Base-by-base conservation (phyloP, 192 early-diverging fungal species). In the Pecoramyces ruminantium region DNA sequence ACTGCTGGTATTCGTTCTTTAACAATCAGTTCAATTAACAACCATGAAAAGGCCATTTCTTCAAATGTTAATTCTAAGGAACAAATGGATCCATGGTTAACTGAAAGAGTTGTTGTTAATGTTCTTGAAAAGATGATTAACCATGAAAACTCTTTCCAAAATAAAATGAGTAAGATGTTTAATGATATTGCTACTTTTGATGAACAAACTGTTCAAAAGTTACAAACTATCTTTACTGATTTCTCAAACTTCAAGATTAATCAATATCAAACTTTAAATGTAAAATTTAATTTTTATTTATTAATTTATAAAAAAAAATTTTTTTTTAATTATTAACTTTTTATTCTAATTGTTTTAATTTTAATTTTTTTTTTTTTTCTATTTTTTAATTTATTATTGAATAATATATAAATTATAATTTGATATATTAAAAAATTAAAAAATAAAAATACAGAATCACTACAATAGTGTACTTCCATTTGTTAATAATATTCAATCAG, bases 11-110 rank as follows among this genome's bases (percentile, higher is more conserved):
- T 67, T n/a, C 51, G 51, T 67, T 21, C 17, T 67, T 67, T 67
- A 67, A 67, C 51, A n/a, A 67, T 67, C 9, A n/a, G 18, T 11
- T 67, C 51, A n/a, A 67, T 67, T n/a, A 67, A 67, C 17, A 67
- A 67, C 25, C 51, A 67, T 67, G 51, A 67, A 67, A 67, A 67
- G 25, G 51, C 51, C n/a, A n/a, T 11, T 27, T 25, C 17, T n/a
- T 18, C 25, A 11, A 67, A 67, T 67, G 17, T 67, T n/a, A 67
- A n/a, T 67, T 21, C 79, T 0, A 29, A 29, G 2, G 16, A 42
- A 29, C 79, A 77, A 14, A n/a, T 80, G 18, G 79, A 80, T 34
- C 79, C 79, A 77, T 80, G 79, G 79, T 77, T 80, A 42, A 80
- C 79, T 42, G 79, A 80, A 58, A 80, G 29, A 77, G 79, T 77